Evolutionary conservation across 2,329 filamentous ascomycete species (phyloP), one percentile per base, ranked within the genome.

Genomic region (Orbilia oligospora): DNA sequence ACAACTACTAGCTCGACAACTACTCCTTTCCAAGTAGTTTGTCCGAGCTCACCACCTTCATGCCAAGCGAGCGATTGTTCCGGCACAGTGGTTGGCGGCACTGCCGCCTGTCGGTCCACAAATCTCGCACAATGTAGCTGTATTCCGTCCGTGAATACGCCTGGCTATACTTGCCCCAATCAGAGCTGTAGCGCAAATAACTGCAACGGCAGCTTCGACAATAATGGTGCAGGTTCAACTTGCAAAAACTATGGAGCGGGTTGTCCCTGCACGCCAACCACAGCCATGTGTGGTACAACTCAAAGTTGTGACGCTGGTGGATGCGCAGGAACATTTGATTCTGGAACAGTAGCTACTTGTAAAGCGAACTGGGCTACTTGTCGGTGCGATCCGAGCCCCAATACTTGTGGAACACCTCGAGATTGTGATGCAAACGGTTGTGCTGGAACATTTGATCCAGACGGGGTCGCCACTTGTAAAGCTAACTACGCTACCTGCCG

Each of bases 321-420:
- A 22, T 73, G 70, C 51, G 61, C 70, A 5, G 70, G 70, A 5
- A 41, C 36, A 9, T 73, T 67, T 33, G 61, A 73, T 41, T 67
- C 70, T 10, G 48, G 56, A 9, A 55, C 49, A 20, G 46, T 48
- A 8, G 70, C 70, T 2, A 67, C 63, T 12, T 73, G 61, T 20
- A 73, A 67, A 27, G 70, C n/a, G 3, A 73, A 73, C 33, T 73
- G 41, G 36, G 49, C 51, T 6, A 73, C 70, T 22, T 72, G 69
- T 46, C 69, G 69, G 12, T 72, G 69, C 22, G 66, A 56, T 22
- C 69, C 69, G 14, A 73, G 61, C 3, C 22, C 58, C 3, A 56
- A 63, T n/a, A 72, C 58, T 58, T 71, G 68, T n/a, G 68, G 68
- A 16, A 22, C 12, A 18, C 58, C 58, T 10, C 38, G 58, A 48